Percentiles rank a stretch among this genome's conserved stretches.
Evolutionary conservation across 192 early-diverging fungal genomes (phyloP).

Genomic region (Rhizophagus sp.): DNA sequence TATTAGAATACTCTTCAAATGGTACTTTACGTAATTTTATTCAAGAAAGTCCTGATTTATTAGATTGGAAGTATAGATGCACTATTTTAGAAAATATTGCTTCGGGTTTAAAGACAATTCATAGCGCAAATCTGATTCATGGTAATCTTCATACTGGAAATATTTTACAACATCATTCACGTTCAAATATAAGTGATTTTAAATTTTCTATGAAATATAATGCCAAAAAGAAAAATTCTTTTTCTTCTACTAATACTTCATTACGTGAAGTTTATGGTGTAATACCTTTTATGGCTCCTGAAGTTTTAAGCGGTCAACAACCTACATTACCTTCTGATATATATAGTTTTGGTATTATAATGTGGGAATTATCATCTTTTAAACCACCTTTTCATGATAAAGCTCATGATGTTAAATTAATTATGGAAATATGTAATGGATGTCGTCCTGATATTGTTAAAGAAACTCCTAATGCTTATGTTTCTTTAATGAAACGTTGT

Average conservation of each 20-base stretch:
- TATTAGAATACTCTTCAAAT: slow-evolving; percentile 36
- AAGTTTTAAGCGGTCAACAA: slow-evolving; percentile 33
- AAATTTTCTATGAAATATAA: slow-evolving; percentile 24
- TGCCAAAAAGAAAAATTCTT: background rate
- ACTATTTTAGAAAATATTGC: slow-evolving; percentile 35
- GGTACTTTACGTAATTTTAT: slow-evolving; percentile 41
- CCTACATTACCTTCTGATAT: slow-evolving; percentile 41
- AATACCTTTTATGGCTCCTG: slow-evolving; percentile 44
- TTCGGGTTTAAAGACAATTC: slow-evolving; percentile 41
- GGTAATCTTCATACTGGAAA: slow-evolving; percentile 35
- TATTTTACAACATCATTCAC: background rate
- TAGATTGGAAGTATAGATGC: slow-evolving; percentile 34
- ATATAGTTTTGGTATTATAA: slow-evolving; percentile 45
- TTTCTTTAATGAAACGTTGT: slow-evolving; percentile 2
- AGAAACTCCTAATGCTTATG: background rate
- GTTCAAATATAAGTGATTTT: slow-evolving; percentile 34
- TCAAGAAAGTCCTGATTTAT: slow-evolving; percentile 27
- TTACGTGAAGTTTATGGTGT: slow-evolving; percentile 27
- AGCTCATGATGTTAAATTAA: background rate
- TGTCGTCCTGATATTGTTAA: background rate
- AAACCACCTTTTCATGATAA: slow-evolving; percentile 31
- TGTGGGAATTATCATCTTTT: slow-evolving; percentile 42
- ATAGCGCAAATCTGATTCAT: slow-evolving; percentile 39
- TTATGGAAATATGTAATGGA: background rate
- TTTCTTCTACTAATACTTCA: no score